Conservation (phyloP, 2,329 filamentous ascomycete species). For the Polytolypa hystricis region DNA sequence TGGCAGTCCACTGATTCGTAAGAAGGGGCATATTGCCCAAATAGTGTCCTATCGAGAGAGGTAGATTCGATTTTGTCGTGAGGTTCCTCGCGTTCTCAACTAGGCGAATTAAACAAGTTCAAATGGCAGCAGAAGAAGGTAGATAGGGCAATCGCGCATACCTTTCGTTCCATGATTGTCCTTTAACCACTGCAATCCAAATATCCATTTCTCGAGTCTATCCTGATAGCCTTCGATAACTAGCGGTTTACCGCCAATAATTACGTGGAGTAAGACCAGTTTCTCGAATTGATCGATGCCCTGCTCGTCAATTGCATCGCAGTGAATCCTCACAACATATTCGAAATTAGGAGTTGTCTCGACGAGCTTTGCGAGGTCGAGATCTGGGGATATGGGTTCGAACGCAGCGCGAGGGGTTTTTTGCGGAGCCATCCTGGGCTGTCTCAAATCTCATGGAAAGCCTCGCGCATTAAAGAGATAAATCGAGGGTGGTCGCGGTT, state of each 20-base stretch:
- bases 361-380: slow-evolving; percentile 66
- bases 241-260: slow-evolving; percentile 73
- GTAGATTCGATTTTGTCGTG: slow-evolving; percentile 58
- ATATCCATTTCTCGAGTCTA: slow-evolving; percentile 63
- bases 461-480: no score
- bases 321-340: slow-evolving; percentile 71
- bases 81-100: slow-evolving; percentile 81
- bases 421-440: no score
- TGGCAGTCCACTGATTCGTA: slow-evolving; percentile 66
- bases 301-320: slow-evolving; percentile 64
- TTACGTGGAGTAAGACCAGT: slow-evolving; percentile 70
- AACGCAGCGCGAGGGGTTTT: slow-evolving; percentile 81
- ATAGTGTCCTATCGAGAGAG: slow-evolving; percentile 83
- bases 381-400: slow-evolving; percentile 76
- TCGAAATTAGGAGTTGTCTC: slow-evolving; percentile 74
- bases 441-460: no score
- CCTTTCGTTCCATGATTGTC: slow-evolving; percentile 68
- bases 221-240: slow-evolving; percentile 83
- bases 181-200: slow-evolving; percentile 70
- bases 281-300: slow-evolving; percentile 74
- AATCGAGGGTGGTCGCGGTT: no score
- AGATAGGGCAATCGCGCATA: slow-evolving; percentile 27
- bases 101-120: slow-evolving; percentile 23
- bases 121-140: neutral
- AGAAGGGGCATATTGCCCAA: slow-evolving; percentile 75